Conservation (phyloP, 495 filamentous ascomycete genomes). For the Penicillium crystallinum region DNA sequence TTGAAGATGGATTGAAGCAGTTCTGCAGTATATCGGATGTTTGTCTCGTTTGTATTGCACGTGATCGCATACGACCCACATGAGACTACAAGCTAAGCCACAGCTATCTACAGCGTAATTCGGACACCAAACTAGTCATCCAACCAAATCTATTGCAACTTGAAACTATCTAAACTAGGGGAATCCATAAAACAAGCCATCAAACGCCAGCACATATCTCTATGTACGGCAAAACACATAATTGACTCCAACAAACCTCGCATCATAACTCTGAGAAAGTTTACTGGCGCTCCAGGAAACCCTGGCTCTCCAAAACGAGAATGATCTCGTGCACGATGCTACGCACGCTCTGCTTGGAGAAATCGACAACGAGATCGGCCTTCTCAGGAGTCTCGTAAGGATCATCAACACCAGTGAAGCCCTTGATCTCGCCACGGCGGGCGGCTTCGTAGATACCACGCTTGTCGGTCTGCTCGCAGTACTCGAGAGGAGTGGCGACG, state of each 20-base stretch:
- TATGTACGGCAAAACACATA: constrained; percentile 13
- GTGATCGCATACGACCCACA: not conserved
- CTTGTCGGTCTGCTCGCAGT: constrained; percentile 94
- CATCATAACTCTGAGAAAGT: constrained; percentile 6
- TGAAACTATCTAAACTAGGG: constrained; percentile 20
- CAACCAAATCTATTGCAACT: constrained; percentile 9
- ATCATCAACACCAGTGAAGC: constrained; percentile 97
- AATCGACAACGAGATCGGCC: constrained; percentile 78
- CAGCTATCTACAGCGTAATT: not conserved
- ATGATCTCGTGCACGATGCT: constrained; percentile 97
- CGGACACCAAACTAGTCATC: not conserved
- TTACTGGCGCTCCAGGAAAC: constrained; percentile 53
- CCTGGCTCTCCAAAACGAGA: constrained; percentile 81
- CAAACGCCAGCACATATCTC: constrained; percentile 18
- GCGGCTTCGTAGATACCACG: constrained; percentile 83
- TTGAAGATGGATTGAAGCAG: not conserved
- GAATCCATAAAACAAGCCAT: constrained; percentile 19
- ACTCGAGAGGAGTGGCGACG: constrained; percentile 86
- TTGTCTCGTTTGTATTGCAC: constrained; percentile 15
- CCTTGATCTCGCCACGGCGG: constrained; percentile 87
- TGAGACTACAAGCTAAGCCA: not conserved
- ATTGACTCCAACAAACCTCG: constrained; percentile 12
- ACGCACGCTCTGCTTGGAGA: constrained; percentile 79
- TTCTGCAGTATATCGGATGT: not conserved
- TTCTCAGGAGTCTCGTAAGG: constrained; percentile 86